A percentile compares a stretch with the other conserved stretches of the same genome.
phyloP scores from a whole-genome alignment of 75 land plant genomes.

The Chamaecyparis obtusa region DNA sequence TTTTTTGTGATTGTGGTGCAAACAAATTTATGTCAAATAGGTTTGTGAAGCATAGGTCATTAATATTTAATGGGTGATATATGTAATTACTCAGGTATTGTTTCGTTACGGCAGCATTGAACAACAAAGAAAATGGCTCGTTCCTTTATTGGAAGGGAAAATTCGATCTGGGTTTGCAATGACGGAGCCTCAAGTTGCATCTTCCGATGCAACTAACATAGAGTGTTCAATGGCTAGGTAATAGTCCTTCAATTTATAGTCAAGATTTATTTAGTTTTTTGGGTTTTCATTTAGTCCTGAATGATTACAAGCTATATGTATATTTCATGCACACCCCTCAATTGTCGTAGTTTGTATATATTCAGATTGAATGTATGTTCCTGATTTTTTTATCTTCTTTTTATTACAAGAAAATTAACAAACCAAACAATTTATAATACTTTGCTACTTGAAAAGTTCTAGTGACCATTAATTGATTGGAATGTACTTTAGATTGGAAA shows the following conservation, averaged over 20 bases:
- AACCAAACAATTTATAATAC: too few species aligned
- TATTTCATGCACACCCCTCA: background rate
- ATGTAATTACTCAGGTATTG: slow-evolving; percentile 59
- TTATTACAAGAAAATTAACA: too few species aligned
- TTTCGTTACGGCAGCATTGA: slow-evolving; percentile 85
- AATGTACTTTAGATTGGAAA: too few species aligned
- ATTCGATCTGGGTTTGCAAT: slow-evolving; percentile 98
- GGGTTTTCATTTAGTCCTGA: background rate
- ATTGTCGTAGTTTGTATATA: background rate
- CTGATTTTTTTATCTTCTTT: too few species aligned
- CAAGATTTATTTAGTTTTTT: background rate
- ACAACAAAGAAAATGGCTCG: slow-evolving; percentile 78
- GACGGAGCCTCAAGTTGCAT: slow-evolving; percentile 99
- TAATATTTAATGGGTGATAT: background rate
- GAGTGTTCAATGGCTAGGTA: slow-evolving; percentile 88
- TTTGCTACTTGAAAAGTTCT: too few species aligned
- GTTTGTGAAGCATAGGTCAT: background rate
- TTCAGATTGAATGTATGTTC: background rate
- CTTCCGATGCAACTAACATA: slow-evolving; percentile 98
- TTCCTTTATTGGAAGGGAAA: slow-evolving; percentile 87
- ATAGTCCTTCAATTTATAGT: background rate
- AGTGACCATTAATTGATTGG: too few species aligned
- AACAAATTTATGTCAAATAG: background rate
- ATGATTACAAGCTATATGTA: background rate
- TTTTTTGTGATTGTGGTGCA: background rate